phyloP scores from a whole-genome alignment of 1,284 basidiomycete species.

The Coriolopsis trogii region DNA sequence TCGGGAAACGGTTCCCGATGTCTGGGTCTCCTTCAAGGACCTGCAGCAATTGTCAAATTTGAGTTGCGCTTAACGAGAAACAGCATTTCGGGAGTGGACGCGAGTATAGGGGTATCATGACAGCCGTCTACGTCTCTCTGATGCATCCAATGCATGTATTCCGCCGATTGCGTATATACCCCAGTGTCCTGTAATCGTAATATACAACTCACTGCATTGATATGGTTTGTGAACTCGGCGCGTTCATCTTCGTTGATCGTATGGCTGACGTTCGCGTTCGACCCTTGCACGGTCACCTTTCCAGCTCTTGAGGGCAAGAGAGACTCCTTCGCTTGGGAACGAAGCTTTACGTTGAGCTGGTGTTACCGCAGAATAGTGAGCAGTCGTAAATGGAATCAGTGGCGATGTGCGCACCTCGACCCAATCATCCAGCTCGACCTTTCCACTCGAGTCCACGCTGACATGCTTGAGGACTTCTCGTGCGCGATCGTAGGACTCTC shows the following conservation, averaged over 20 bases:
- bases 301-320: conserved; percentile 79
- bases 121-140: no score
- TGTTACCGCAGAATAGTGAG: background rate
- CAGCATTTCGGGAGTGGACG: no score
- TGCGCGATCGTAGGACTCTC: conserved; percentile 91
- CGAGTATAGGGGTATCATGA: no score
- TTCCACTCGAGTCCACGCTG: conserved; percentile 92
- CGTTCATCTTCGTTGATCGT: conserved; percentile 99
- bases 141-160: no score
- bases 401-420: conserved; percentile 71
- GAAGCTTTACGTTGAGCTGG: conserved; percentile 84
- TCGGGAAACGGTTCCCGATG: conserved; percentile 83
- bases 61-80: no score
- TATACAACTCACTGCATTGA: conserved; percentile 86
- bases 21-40: conserved; percentile 91
- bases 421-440: conserved; percentile 98
- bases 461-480: conserved; percentile 94
- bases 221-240: conserved; percentile 95
- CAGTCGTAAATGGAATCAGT: background rate
- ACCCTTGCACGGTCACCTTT: conserved; percentile 93
- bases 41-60: conserved; percentile 42
- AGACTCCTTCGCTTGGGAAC: conserved; percentile 52
- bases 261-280: conserved; percentile 95
- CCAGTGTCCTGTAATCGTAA: no score
- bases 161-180: no score